A percentile compares a stretch with the other conserved stretches of the same genome.
These are phyloP conservation scores for Coemansia sp. DNA, from an alignment of 192 early-diverging fungal species.

Conservation along the genomic window DNA sequence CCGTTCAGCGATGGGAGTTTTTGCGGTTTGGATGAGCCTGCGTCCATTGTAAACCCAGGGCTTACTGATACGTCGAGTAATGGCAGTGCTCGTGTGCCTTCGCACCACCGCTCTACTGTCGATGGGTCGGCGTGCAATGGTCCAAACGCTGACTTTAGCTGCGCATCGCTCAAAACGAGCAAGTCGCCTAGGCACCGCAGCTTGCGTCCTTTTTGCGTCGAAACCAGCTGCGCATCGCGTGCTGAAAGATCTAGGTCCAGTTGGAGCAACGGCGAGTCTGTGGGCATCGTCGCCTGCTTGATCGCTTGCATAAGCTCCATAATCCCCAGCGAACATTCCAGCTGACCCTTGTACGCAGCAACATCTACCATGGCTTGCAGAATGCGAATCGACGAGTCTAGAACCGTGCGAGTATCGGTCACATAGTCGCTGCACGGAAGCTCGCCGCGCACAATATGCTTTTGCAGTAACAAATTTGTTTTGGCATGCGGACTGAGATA, in stretches of 20 bases:
- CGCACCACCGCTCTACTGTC: constrained; percentile 23
- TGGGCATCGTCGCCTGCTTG: constrained; percentile 86
- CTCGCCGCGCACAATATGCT: constrained; percentile 75
- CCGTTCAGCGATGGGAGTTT: constrained; percentile 15
- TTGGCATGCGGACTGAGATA: constrained; percentile 91
- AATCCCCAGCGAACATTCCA: constrained; percentile 64
- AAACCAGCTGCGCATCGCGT: constrained; percentile 1
- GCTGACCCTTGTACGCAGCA: constrained; percentile 66
- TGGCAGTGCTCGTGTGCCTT: constrained; percentile 41
- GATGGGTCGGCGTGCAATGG: constrained; percentile 3
- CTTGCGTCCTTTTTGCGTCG: neutral
- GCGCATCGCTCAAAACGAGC: constrained; percentile 44
- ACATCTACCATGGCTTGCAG: constrained; percentile 94
- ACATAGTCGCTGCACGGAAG: constrained; percentile 88
- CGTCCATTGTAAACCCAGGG: constrained; percentile 6
- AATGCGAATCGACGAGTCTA: constrained; percentile 91
- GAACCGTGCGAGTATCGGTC: constrained; percentile 86
- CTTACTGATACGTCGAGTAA: constrained; percentile 19
- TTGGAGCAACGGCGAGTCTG: constrained; percentile 71
- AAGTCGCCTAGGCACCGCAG: constrained; percentile 30
- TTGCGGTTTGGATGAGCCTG: neutral
- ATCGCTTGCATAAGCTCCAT: constrained; percentile 89
- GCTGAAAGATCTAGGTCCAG: constrained; percentile 58
- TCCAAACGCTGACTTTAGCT: constrained; percentile 17
- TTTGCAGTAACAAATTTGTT: constrained; percentile 85